Percentiles rank a stretch among this genome's conserved stretches.
Evolutionary conservation across 805 yeast genomes (phyloP).

Genomic region (Saccharomycopsis microspora): DNA sequence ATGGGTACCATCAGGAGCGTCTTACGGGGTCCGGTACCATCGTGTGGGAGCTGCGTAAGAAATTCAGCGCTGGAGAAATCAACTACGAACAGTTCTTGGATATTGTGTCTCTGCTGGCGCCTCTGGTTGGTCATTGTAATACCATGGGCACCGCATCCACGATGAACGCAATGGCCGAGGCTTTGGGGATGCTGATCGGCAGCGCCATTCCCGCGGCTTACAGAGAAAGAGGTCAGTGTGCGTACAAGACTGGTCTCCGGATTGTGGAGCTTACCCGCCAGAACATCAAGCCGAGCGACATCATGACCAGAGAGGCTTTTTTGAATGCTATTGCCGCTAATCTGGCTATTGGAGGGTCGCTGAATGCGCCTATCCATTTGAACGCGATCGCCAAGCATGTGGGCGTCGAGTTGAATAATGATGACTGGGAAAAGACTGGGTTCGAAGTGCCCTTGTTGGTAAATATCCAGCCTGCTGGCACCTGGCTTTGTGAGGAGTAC

Average conservation of each 20-base stretch:
- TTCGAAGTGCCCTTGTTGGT: slow-evolving; percentile 14
- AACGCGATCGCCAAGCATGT: slow-evolving; percentile 17
- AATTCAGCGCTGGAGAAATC: slow-evolving; percentile 18
- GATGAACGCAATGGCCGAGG: slow-evolving; percentile 17
- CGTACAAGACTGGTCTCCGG: slow-evolving; percentile 14
- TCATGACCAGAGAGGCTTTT: slow-evolving; percentile 16
- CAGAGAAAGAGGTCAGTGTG: slow-evolving; percentile 16
- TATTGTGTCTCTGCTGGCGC: slow-evolving; percentile 18
- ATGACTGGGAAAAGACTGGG: slow-evolving; percentile 17
- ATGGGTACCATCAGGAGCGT: slow-evolving; percentile 18
- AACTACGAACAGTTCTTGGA: slow-evolving; percentile 18
- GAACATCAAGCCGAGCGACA: slow-evolving; percentile 15
- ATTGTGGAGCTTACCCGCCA: slow-evolving; percentile 14
- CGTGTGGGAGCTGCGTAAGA: slow-evolving; percentile 19
- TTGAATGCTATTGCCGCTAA: slow-evolving; percentile 17
- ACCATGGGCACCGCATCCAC: slow-evolving; percentile 18
- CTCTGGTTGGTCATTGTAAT: slow-evolving; percentile 17
- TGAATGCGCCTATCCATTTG: slow-evolving; percentile 17
- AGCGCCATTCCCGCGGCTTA: slow-evolving; percentile 17
- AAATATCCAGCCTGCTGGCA: slow-evolving; percentile 17
- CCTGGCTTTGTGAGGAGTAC: slow-evolving; percentile 18
- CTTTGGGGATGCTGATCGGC: slow-evolving; percentile 16
- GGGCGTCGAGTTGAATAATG: slow-evolving; percentile 13
- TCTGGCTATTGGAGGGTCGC: slow-evolving; percentile 16
- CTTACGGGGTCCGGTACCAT: slow-evolving; percentile 21